Base-by-base conservation (phyloP, 2,329 filamentous ascomycete species). In the Massarina eburnea region DNA sequence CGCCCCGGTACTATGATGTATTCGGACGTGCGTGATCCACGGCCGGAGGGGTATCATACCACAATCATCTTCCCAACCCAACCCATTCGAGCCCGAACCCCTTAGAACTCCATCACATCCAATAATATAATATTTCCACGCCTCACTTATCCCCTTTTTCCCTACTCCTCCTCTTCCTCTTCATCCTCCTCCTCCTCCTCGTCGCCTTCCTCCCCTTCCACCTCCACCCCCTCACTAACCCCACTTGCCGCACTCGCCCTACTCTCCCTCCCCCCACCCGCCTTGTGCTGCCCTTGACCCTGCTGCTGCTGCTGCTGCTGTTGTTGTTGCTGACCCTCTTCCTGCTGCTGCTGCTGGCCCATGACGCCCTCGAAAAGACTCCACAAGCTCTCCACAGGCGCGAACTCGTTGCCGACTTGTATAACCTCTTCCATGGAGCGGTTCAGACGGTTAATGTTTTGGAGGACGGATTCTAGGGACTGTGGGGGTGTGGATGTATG, bases 281-380 rank as follows among this genome's bases (percentile, higher is more conserved):
- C 33, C 22, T 39, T 30, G 12, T 19, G 40, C 8, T 55, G 55
- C 35, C 59, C 49, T 10, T 53, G 57, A 30, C 58, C 59, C 19
- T 59, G 55, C 22, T 58, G 24, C 30, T 24, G 26, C 27, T 19
- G 27, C 26, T n/a, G n/a, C n/a, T n/a, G n/a, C n/a, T n/a, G n/a
- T n/a, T n/a, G n/a, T n/a, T n/a, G n/a, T n/a, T n/a, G n/a, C n/a
- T n/a, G 3, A 38, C 20, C 18, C 18, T 39, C 14, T 3, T 51
- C 51, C 21, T 67, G 60, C 42, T 70, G 70, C 26, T 71, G 68
- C 10, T 74, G 80, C 62, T 86, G 89, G 8, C 83, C 89, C 91
- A 96, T 97, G 59, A 97, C 91, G 57, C 86, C 88, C 74, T 99
- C 94, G 65, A 99, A 97, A 63, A 95, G 90, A 30, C 89, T 95